Evolutionary conservation across 192 early-diverging fungal species (phyloP), one percentile per base, ranked within the genome.

Genomic region (Rhizoclosmatium sp.): DNA sequence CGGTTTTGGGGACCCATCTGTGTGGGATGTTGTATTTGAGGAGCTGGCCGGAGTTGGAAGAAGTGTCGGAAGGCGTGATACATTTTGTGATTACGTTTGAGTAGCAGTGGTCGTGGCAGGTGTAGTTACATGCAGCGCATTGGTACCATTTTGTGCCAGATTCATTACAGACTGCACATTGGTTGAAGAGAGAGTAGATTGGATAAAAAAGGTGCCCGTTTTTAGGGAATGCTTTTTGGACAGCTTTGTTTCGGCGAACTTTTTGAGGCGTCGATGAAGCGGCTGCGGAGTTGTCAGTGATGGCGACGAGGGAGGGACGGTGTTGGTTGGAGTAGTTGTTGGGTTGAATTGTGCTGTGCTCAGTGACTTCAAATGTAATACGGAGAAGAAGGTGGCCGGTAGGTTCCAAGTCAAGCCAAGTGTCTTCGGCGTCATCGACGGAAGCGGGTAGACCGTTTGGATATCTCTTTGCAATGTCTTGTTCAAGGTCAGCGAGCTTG

Each of bases 141-240:
- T 95, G 93, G 84, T 94, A 97, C 31, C 95, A 95, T 45, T 89
- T 85, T 42, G 76, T 42, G 10, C 91, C 82, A 61, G 94, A 94
- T 80, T 98, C 97, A 64, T 91, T 89, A 86, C 98, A 99, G 2
- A 98, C 80, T 3, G 96, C 95, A 82, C 98, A 99, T 79, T 92
- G 92, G 47, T 58, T 56, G n/a, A 72, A 41, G 12, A 72, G 47
- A 5, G 70, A 41, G 93, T 96, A 95, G 74, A 98, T 94, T 67
- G 96, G 93, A 85, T 96, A 97, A 84, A 98, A 99, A 78, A 93
- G 87, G 80, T 99, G 98, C 2, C 98, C 97, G 82, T 95, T 95
- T 85, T 78, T 54, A 16, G 83, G 84, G 64, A 81, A 87, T 9
- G 84, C 78, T 56, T 89, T 89, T 59, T 85, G 84, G 39, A 89